Base-by-base conservation (phyloP, 768 basidiomycete genomes). In the Kwoniella botswanensis region DNA sequence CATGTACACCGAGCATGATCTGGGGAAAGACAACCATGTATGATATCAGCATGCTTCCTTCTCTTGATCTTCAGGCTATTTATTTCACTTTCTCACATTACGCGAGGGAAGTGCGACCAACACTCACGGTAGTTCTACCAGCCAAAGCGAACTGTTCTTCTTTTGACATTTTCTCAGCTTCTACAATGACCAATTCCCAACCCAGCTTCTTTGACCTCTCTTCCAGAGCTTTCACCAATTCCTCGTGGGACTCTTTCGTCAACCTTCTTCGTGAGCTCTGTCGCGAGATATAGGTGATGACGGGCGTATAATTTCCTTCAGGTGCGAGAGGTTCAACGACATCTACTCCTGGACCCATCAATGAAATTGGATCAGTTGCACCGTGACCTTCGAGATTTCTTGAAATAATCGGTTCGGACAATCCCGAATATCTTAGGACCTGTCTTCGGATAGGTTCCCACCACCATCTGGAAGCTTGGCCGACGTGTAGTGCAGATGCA, bases 1-100 rank as follows among this genome's bases (percentile, higher is more conserved):
- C 94, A 76, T 96, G 94, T 17, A 96, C 91, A 68, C 94, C 94
- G 88, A 95, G 91, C 90, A 96, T 88, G 77, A 96, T 93, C 94
- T 96, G 71, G 6, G 35, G n/a, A 44, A 6, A 55, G 10, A 13
- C 21, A 50, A 41, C 29, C 15, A 41, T 35, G 13, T 15, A 43
- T 1, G n/a, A 0, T 2, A 61, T 59, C 11, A 74, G 50, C 46
- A n/a, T 60, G 3, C 3, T 9, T 22, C 21, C 26, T 22, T 15
- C 11, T 64, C n/a, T n/a, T 43, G 0, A 5, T 22, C 24, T 9
- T 3, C 1, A 50, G 12, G 6, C 46, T 15, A 13, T 50, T 44
- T 0, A 41, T 53, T 41, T 24, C 52, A 5, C 46, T 52, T 4
- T 11, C 2, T 26, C 64, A 26, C 26, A 2, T 26, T 26, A 4